Percentiles rank a stretch among this genome's conserved stretches.
Conservation (phyloP, 2,329 filamentous ascomycete genomes). For the Exophiala spinifera region DNA sequence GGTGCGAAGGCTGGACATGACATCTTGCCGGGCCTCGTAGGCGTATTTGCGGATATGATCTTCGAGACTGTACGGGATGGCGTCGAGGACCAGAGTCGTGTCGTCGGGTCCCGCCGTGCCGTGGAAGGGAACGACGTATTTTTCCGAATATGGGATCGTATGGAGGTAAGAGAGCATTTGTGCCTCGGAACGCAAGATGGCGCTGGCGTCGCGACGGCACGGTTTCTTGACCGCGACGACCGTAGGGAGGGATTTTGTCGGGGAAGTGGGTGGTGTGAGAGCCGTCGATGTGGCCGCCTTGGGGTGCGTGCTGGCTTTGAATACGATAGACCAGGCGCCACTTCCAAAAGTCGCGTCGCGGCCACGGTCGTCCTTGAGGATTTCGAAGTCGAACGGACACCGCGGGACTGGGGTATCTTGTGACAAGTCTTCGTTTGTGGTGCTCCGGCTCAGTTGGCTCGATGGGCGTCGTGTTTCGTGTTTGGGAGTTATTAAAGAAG, state of each 20-base stretch:
- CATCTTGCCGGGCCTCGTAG: background rate
- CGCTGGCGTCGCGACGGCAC: conserved; percentile 38
- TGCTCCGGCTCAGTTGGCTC: background rate
- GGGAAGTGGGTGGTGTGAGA: conserved; percentile 36
- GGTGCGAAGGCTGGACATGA: conserved; percentile 38
- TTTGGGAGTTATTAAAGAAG: conserved; percentile 6
- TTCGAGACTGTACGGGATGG: conserved; percentile 43
- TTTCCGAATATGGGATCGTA: conserved; percentile 33
- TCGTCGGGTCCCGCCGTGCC: conserved; percentile 39
- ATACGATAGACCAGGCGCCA: conserved; percentile 49
- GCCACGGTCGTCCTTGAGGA: conserved; percentile 26
- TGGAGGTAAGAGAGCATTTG: conserved; percentile 41
- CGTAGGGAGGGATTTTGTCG: conserved; percentile 13
- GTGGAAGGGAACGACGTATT: conserved; percentile 44
- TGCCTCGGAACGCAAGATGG: conserved; percentile 44
- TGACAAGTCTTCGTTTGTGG: no score
- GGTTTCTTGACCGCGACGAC: conserved; percentile 47
- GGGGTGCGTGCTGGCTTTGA: conserved; percentile 34
- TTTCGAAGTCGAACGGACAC: conserved; percentile 26
- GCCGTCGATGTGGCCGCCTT: background rate
- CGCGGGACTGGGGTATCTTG: conserved; percentile 3
- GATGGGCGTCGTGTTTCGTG: background rate
- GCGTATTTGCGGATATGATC: conserved; percentile 40
- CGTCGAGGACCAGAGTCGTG: conserved; percentile 43
- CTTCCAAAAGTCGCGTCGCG: conserved; percentile 40